Evolutionary conservation across 1,139 yeast species (phyloP), one percentile per base, ranked within the genome.

Genomic region (Scheffersomyces parashehatae): DNA sequence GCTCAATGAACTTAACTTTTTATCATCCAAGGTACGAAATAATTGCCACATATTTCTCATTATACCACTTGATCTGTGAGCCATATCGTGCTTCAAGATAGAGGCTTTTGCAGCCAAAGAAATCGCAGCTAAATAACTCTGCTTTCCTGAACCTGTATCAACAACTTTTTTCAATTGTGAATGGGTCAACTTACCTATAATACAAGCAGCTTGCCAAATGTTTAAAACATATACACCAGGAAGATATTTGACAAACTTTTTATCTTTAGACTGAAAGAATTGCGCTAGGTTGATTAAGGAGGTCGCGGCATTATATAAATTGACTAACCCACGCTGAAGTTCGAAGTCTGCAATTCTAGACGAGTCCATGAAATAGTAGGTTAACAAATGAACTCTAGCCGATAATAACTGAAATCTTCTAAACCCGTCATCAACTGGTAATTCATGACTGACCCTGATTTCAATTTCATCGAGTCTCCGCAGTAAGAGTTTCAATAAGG

Each of bases 41-140:
- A 90, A 74, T 51, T 86, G 89, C 99, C 99, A 93, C 75, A 89
- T 84, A 56, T 90, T 90, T 54, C 88, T 81, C 93, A 93, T 88
- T 46, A 93, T 89, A 14, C 96, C 97, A 43, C 96, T 85, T 0
- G 96, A 88, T 51, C 98, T 77, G 63, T 87, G 88, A 1, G 97
- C 90, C 75, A 93, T 84, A 60, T 93, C 99, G 62, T 91, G 95
- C 56, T 88, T 88, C 54, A 89, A 71, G 35, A 91, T 85, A 0
- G 97, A 88, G 0, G 97, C 96, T 48, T 81, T 81, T 41, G 83
- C 80, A 1, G 93, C 83, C 38, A 88, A 67, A 20, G 79, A 75
- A 11, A 88, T 82, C 1, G 96, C 95, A 16, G 74, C 72, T 49
- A 81, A 80, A 57, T 87, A 93, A 30, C 85, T 75, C 44, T 78